Evolutionary conservation across 2,329 filamentous ascomycete species (phyloP), one percentile per base, ranked within the genome.

Genomic region (Trichoderma simmonsii): DNA sequence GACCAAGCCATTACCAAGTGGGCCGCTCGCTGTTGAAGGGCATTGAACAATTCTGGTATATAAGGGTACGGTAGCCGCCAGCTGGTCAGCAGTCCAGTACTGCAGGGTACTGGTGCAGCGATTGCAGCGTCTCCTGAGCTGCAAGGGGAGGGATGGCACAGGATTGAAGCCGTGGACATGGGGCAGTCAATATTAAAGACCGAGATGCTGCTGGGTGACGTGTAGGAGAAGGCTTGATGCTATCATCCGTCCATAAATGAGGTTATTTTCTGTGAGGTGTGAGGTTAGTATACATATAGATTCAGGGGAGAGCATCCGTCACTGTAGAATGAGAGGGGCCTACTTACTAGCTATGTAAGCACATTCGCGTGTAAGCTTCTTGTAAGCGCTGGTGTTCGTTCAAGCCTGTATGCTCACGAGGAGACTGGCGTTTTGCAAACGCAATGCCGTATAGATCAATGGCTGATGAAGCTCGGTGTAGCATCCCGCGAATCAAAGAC

Each of bases 11-110:
- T 56, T 9, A 26, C 65, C 36, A 43, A 14, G 26, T 39, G 56
- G 65, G 56, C 28, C 26, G 34, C 24, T 61, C 65, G 65, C 65
- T 69, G 65, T 59, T 69, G 56, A 43, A 15, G 14, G 39, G 21
- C 21, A 30, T 34, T 24, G 34, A n/a, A n/a, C 14, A 21, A 4
- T 64, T 32, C 32, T 64, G 26, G 34, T 59, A 56, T 71, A 71
- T 64, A 71, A 63, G 57, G 24, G n/a, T 21, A 64, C 43, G 60
- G 68, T 6, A 63, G 18, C 14, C 32, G 60, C 26, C 68, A 71
- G 68, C 60, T 64, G 68, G 36, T 59, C 18, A 15, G 11, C 32
- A 48, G 60, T 64, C 18, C 36, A 48, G 26, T 36, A 54, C 36
- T 61, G 51, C 36, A 30, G 56, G 34, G 5, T 30, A n/a, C 15